A percentile compares a stretch with the other conserved stretches of the same genome.
phyloP scores from a whole-genome alignment of 1,284 basidiomycete genomes.

The Grifola frondosa region DNA sequence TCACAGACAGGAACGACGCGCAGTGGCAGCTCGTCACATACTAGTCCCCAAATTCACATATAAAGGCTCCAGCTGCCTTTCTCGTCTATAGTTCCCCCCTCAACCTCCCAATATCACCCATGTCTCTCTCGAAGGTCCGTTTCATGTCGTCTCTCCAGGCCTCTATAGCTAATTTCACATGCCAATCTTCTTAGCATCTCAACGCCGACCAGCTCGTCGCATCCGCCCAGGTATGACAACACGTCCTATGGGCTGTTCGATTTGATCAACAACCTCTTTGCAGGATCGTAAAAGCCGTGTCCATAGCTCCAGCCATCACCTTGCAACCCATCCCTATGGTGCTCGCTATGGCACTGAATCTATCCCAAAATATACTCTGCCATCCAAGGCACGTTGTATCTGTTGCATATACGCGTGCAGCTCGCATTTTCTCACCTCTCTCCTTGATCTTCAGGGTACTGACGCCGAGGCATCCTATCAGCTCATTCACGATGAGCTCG shows the following conservation, averaged over 20 bases:
- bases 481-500: slow-evolving; percentile 82
- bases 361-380: slow-evolving; percentile 69
- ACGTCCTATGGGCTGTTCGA: neutral
- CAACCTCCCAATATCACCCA: too few relatives aligned
- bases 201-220: slow-evolving; percentile 61
- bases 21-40: neutral
- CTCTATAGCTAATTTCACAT: neutral
- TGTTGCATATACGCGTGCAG: neutral
- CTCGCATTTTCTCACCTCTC: neutral
- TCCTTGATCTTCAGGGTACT: slow-evolving; percentile 42
- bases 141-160: neutral
- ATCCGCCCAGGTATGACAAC: slow-evolving; percentile 50
- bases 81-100: slow-evolving; percentile 12
- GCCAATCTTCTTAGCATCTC: slow-evolving; percentile 47
- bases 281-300: slow-evolving; percentile 41
- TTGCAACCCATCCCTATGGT: slow-evolving; percentile 50
- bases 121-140: slow-evolving; percentile 54
- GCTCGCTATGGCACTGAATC: slow-evolving; percentile 63
- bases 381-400: slow-evolving; percentile 48
- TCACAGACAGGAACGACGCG: neutral
- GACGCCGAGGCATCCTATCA: slow-evolving; percentile 67
- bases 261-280: neutral
- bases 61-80: slow-evolving; percentile 3
- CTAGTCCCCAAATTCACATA: slow-evolving; percentile 2
- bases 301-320: slow-evolving; percentile 38